Percentiles rank a stretch among this genome's conserved stretches.
These are phyloP conservation scores for Macrophomina phaseolina DNA, from an alignment of 2,329 filamentous ascomycete genomes.

Conservation along the genomic window DNA sequence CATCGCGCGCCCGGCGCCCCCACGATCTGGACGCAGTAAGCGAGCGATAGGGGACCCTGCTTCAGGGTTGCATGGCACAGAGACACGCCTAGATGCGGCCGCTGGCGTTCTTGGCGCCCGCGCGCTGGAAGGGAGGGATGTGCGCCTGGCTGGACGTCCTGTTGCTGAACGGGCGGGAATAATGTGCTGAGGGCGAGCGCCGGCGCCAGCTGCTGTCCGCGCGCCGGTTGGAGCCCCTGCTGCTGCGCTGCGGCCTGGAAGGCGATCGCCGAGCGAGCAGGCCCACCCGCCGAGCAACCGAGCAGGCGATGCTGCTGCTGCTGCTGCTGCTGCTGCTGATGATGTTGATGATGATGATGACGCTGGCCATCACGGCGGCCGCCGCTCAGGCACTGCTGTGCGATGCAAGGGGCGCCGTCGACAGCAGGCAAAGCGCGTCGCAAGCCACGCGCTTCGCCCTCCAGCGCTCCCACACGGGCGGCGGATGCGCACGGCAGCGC, in stretches of 20 bases:
- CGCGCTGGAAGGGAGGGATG: not conserved
- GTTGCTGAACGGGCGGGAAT: not conserved
- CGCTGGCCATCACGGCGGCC: not conserved
- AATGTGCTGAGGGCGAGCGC: slow-evolving; percentile 3
- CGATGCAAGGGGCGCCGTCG: slow-evolving; percentile 5
- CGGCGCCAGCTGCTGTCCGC: slow-evolving; percentile 6
- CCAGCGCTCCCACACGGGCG: not conserved
- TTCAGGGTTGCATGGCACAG: slow-evolving; percentile 15
- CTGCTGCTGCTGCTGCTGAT: not conserved
- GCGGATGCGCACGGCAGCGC: not conserved
- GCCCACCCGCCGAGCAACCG: not conserved
- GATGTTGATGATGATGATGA: not conserved
- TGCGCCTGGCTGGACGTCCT: not conserved
- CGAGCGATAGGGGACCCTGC: slow-evolving; percentile 1
- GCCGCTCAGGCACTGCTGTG: not conserved
- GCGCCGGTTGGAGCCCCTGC: slow-evolving; percentile 9
- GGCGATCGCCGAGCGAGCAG: slow-evolving; percentile 8
- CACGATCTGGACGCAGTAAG: slow-evolving; percentile 14
- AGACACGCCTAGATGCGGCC: slow-evolving; percentile 9
- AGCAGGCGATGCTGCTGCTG: not conserved
- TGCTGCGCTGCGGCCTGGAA: not conserved
- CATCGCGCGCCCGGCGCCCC: slow-evolving; percentile 6
- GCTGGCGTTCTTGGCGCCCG: not conserved
- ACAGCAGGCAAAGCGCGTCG: slow-evolving; percentile 4
- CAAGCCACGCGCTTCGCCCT: slow-evolving; percentile 9